Conservation (phyloP, 2,329 filamentous ascomycete genomes). For the Xylariaceae sp. region DNA sequence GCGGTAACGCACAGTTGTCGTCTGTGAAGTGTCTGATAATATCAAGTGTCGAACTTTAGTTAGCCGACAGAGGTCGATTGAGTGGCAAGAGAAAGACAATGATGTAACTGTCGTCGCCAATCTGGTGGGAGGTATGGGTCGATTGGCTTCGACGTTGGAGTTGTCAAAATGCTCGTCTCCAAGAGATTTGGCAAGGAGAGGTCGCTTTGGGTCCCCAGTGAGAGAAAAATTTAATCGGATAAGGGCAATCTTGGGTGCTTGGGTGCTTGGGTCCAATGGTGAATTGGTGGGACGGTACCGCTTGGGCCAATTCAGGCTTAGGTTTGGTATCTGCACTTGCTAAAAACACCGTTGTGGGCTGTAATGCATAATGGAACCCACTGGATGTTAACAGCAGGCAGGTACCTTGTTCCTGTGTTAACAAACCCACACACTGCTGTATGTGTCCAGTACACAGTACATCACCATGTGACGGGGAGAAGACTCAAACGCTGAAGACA, state of each 20-base stretch:
- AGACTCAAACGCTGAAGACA: too few relatives aligned
- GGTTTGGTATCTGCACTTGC: not conserved
- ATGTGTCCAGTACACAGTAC: too few relatives aligned
- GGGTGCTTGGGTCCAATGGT: slow-evolving; percentile 23
- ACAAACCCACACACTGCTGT: too few relatives aligned
- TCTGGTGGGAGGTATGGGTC: slow-evolving; percentile 14
- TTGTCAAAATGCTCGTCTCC: slow-evolving; percentile 19
- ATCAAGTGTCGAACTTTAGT: too few relatives aligned
- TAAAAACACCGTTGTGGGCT: too few relatives aligned
- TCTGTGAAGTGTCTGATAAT: too few relatives aligned
- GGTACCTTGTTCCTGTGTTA: too few relatives aligned
- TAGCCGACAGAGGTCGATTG: not conserved
- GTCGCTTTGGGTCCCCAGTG: slow-evolving; percentile 24
- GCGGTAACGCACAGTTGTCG: slow-evolving; percentile 22
- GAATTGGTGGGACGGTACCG: slow-evolving; percentile 14
- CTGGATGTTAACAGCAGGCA: too few relatives aligned
- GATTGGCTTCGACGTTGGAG: slow-evolving; percentile 22
- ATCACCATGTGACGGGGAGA: too few relatives aligned
- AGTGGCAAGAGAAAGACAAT: not conserved
- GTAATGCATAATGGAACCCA: too few relatives aligned
- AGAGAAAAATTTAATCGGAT: slow-evolving; percentile 25
- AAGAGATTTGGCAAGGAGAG: slow-evolving; percentile 23
- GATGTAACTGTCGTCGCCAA: slow-evolving; percentile 14
- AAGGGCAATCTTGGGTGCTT: slow-evolving; percentile 21
- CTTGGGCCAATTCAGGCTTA: slow-evolving; percentile 10